Evolutionary conservation across 495 filamentous ascomycete genomes (phyloP), one percentile per base, ranked within the genome.

Genomic region (Glonium stellatum): DNA sequence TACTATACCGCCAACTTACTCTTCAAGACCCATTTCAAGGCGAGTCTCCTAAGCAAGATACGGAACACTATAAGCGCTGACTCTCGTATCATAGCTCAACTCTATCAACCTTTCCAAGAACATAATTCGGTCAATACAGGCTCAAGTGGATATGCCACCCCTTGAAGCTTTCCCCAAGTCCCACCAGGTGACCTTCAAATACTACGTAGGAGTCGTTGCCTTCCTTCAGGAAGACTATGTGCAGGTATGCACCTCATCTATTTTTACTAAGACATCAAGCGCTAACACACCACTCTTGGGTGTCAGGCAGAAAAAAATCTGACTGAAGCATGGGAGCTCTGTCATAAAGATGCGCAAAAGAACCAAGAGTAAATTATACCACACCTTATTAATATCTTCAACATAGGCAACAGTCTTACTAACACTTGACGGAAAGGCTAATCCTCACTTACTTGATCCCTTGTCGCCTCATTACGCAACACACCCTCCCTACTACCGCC

Each of bases 11-110:
- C 88, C 59, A 97, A 95, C 66, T 81, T 97, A 0, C 76, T 96
- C 9, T 97, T 98, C 81, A 97, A 97, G 73, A 97, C 90, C 5
- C 96, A 97, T 70, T 98, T 97, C 81, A 95, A 89, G 76, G 82
- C 80, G 72, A 47, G 19, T 10, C 15, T 12, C 25, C 41, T 25
- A 21, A 19, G 18, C 12, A 42, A 46, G 11, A 19, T 11, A 6
- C 35, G n/a, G 27, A 31, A 49, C 13, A 22, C 10, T 56, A 66
- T 31, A 18, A 44, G 41, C 5, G 22, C 39, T 58, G 21, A 53
- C 37, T 5, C 11, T 37, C 54, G 39, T 42, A n/a, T 13, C 37
- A n/a, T 51, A 85, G 79, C 78, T 98, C 54, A 95, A 93, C 72
- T 85, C 86, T 42, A 86, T 95, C 49, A 80, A 80, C n/a, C 79